These are phyloP conservation scores for carrot (Daucus carota) DNA, from an alignment of 129 eudicot genomes.

Conservation along the genomic window DNA sequence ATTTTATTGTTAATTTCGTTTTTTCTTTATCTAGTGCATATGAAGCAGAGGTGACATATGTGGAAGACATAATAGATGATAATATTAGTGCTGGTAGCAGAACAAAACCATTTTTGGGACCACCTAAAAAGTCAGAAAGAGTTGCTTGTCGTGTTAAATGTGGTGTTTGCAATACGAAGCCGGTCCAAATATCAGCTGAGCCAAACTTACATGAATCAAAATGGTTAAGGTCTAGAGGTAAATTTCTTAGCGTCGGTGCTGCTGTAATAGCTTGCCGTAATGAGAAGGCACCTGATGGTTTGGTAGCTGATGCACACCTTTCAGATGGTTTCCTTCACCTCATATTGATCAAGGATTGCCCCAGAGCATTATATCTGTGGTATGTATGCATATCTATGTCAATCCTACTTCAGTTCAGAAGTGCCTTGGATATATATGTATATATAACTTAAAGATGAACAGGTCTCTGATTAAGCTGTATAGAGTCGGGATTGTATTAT, in stretches of 20 bases:
- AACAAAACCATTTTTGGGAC: conserved; percentile 33
- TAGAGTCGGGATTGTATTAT: background rate
- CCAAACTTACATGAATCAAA: conserved; percentile 42
- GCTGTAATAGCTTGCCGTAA: conserved; percentile 97
- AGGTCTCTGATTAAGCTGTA: background rate
- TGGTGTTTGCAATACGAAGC: conserved; percentile 41
- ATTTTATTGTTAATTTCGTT: background rate
- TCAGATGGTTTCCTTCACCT: conserved; percentile 92
- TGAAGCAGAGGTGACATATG: conserved; percentile 75
- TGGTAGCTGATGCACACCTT: conserved; percentile 97
- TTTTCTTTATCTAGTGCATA: conserved; percentile 53
- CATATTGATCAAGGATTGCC: conserved; percentile 79
- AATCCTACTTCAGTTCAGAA: background rate
- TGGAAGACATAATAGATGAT: conserved; percentile 53
- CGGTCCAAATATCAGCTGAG: background rate
- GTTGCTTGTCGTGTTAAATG: conserved; percentile 70
- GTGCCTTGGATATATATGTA: background rate
- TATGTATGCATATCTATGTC: conserved; percentile 19
- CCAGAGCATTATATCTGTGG: conserved; percentile 79
- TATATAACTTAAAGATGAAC: background rate
- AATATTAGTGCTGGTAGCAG: conserved; percentile 27
- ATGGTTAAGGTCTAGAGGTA: conserved; percentile 71
- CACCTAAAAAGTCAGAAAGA: conserved; percentile 40
- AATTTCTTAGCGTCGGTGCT: conserved; percentile 85
- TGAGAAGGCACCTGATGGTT: conserved; percentile 96